Conservation (phyloP, 2,329 filamentous ascomycete genomes). For the Hypomyces perniciosus region DNA sequence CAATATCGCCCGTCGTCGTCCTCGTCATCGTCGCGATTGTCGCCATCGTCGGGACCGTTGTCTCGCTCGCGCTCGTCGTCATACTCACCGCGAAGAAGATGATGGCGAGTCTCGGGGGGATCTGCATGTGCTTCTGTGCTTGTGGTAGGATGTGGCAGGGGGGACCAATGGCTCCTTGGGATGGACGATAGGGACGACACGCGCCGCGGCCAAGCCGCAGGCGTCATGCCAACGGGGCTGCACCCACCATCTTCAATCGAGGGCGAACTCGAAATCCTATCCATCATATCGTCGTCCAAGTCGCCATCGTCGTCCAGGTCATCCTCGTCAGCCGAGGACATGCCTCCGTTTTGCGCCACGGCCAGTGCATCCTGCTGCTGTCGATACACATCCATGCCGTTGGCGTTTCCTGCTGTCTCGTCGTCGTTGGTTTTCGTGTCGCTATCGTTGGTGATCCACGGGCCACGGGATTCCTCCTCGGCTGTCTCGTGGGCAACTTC, state of each 20-base stretch:
- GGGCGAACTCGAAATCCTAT: conserved; percentile 96
- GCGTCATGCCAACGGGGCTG: conserved; percentile 32
- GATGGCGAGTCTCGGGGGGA: conserved; percentile 27
- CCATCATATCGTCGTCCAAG: conserved; percentile 89
- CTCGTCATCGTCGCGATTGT: conserved; percentile 21
- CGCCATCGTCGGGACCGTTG: conserved; percentile 12
- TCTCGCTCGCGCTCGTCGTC: conserved; percentile 13
- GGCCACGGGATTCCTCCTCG: conserved; percentile 63
- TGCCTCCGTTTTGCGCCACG: conserved; percentile 55
- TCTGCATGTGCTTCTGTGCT: conserved; percentile 10
- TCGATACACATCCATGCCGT: conserved; percentile 28
- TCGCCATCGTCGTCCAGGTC: conserved; percentile 63
- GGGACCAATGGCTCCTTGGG: conserved; percentile 31
- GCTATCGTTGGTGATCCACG: conserved; percentile 43
- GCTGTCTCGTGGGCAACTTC: conserved; percentile 71
- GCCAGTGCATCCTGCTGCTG: conserved; percentile 53
- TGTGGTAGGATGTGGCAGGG: conserved; percentile 19
- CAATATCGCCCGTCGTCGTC: conserved; percentile 16
- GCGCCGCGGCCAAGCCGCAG: conserved; percentile 37
- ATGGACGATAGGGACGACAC: conserved; percentile 32
- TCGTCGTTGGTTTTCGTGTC: conserved; percentile 18
- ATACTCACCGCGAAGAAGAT: conserved; percentile 39
- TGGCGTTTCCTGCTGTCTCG: conserved; percentile 15
- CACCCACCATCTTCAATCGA: conserved; percentile 99
- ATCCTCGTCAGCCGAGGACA: conserved; percentile 54